Evolutionary conservation across 179 eudicot genomes (phyloP).

Genomic region (Camellia oleifera): DNA sequence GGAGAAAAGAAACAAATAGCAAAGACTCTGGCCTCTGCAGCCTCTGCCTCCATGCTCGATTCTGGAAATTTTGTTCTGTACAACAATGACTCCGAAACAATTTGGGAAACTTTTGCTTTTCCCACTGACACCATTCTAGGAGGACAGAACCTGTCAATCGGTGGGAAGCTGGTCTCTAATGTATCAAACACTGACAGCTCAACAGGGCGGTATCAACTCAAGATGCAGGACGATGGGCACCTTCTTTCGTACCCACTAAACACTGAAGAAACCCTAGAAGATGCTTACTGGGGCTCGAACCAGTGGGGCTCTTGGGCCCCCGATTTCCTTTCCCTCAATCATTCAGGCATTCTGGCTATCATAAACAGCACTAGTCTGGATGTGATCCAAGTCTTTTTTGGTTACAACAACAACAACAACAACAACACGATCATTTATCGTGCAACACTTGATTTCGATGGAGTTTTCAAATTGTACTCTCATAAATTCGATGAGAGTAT

Average conservation of each 20-base stretch:
- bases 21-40: neutral
- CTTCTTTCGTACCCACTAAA: neutral
- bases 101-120: neutral
- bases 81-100: neutral
- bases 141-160: neutral
- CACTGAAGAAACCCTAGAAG: neutral
- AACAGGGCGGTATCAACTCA: neutral
- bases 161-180: neutral
- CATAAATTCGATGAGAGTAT: neutral
- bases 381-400: no score
- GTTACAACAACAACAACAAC: no score
- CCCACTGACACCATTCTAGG: conserved; percentile 8
- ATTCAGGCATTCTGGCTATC: neutral
- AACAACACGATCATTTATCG: neutral
- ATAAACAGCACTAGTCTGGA: neutral
- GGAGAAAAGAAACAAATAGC: neutral
- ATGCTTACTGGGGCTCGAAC: neutral
- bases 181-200: neutral
- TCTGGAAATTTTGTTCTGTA: conserved; percentile 2
- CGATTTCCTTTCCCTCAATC: neutral
- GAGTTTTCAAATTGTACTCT: neutral
- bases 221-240: neutral
- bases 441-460: neutral
- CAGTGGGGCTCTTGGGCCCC: no score
- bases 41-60: neutral